These are phyloP conservation scores for Trichoderma sp. DNA, from an alignment of 2,329 filamentous ascomycete species.

Conservation along the genomic window DNA sequence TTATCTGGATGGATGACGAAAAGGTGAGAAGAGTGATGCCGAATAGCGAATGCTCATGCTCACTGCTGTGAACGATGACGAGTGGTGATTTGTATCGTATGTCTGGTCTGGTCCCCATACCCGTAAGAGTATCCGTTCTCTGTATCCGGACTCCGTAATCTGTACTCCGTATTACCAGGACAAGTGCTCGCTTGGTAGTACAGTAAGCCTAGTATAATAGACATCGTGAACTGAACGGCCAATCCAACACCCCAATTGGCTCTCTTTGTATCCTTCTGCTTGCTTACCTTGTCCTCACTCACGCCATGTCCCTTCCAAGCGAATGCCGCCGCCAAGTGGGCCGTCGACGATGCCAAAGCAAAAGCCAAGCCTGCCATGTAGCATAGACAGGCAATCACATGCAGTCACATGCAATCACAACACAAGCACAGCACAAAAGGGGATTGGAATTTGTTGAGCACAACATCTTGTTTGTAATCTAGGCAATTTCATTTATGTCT, in stretches of 20 bases:
- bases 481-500: constrained; percentile 22
- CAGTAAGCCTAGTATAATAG: not conserved
- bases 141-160: not conserved
- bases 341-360: not conserved
- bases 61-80: not conserved
- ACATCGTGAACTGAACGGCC: not conserved
- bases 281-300: not conserved
- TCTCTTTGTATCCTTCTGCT: not conserved
- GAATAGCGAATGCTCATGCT: not conserved
- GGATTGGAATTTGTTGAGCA: not conserved
- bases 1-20: not conserved
- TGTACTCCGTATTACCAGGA: not conserved
- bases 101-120: not conserved
- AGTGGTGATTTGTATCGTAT: not conserved
- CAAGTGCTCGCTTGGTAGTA: not conserved
- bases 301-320: not conserved
- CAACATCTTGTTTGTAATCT: constrained; percentile 6
- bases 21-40: not conserved
- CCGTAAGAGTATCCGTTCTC: not conserved
- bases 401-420: constrained; percentile 11
- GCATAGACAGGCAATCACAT: constrained; percentile 9
- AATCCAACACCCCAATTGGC: not conserved
- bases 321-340: not conserved
- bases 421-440: not conserved
- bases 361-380: constrained; percentile 3